These are phyloP conservation scores for Ceratocystis alfenasii DNA, from an alignment of 2,329 filamentous ascomycete species.

Conservation along the genomic window DNA sequence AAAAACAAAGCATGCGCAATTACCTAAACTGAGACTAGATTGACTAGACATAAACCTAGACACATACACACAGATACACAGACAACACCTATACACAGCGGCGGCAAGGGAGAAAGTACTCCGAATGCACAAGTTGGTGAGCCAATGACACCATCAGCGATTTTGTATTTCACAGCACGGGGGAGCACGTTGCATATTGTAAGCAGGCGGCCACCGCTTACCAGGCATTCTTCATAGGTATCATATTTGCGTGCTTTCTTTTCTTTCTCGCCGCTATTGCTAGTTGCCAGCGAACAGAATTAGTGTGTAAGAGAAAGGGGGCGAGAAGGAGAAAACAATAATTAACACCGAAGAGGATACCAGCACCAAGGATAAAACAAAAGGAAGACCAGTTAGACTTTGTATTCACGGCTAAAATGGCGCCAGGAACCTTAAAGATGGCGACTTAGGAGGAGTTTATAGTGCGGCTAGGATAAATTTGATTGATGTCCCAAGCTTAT, in stretches of 20 bases:
- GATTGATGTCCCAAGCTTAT: too few relatives aligned
- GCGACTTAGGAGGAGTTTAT: not conserved
- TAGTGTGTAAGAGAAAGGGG: not conserved
- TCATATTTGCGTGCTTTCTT: not conserved
- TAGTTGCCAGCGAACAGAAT: not conserved
- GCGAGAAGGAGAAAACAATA: not conserved
- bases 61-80: not conserved
- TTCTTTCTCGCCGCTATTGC: not conserved
- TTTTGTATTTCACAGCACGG: not conserved
- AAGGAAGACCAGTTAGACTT: not conserved
- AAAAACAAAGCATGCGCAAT: not conserved
- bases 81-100: not conserved
- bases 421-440: not conserved
- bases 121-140: not conserved
- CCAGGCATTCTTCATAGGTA: not conserved
- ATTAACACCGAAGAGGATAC: not conserved
- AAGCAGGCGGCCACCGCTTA: not conserved
- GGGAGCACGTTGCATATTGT: too few relatives aligned
- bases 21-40: not conserved
- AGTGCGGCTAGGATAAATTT: too few relatives aligned
- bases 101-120: not conserved
- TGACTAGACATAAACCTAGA: not conserved
- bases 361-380: not conserved
- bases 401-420: constrained; percentile 1
- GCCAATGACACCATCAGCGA: not conserved